Base-by-base conservation (phyloP, 495 filamentous ascomycete genomes). In the Talaromyces proteolyticus region DNA sequence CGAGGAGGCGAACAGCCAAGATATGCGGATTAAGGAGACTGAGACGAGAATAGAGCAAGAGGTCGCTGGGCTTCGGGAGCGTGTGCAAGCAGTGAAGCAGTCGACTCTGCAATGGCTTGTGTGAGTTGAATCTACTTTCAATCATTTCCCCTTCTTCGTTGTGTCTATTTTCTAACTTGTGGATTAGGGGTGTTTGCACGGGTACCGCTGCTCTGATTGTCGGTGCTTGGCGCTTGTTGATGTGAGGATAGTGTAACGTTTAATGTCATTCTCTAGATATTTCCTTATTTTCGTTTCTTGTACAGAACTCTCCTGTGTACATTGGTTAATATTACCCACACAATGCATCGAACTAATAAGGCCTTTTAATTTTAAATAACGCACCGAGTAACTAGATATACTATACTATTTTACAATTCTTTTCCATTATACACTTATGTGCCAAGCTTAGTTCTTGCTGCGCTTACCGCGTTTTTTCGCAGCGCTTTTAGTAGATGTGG, bases 21-120 rank as follows among this genome's bases (percentile, higher is more conserved):
- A 97, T 69, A 77, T 99, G 72, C 95, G 95, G 71, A 90, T 99
- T 56, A 96, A 95, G 74, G 93, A 99, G 76, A 97, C 94, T 16
- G 93, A 99, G 68, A 95, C 91, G 42, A 80, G 93, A 63, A 97
- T 99, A 67, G 93, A 99, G 73, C 93, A 96, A 71, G 93, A 97
- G 72, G 91, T 93, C 37, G 93, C 93, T 19, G 87, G 86, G 18
- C 63, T 99, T 56, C 73, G 89, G 53, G 93, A 96, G 70, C 82
- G 92, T 67, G 75, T 99, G 25, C 94, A 97, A 74, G 89, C 87
- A 49, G 93, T 99, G 53, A 97, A 99, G 73, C 97, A 97, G 66
- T 87, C 87, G 57, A 97, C 94, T 41, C 65, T 99, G 62, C 94
- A 97, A 71, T 99, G 93, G 93, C 73, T 99, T 26, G 95, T 97